Evolutionary conservation across 2,329 filamentous ascomycete genomes (phyloP).

Genomic region (Hymenoscyphus fructigenus): DNA sequence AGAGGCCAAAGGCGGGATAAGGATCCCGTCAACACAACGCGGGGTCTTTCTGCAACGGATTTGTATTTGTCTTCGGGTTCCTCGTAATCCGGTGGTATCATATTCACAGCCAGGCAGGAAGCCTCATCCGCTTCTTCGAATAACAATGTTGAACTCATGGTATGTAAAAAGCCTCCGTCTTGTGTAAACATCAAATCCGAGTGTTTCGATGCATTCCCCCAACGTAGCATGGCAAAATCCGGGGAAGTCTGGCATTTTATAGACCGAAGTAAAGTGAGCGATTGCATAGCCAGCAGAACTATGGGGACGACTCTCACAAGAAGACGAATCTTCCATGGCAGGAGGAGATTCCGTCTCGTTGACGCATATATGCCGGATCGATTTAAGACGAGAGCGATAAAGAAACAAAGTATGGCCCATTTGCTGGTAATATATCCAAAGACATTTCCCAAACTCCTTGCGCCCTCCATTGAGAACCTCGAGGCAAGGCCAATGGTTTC

Average conservation of each 20-base stretch:
- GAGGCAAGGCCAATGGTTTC: conserved; percentile 44
- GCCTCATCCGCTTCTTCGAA: conserved; percentile 71
- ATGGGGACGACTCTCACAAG: conserved; percentile 71
- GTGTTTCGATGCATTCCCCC: conserved; percentile 64
- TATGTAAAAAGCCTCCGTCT: conserved; percentile 68
- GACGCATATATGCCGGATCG: conserved; percentile 92
- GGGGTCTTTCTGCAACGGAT: conserved; percentile 13
- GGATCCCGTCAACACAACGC: conserved; percentile 56
- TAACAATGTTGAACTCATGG: conserved; percentile 68
- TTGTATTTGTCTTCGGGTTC: conserved; percentile 40
- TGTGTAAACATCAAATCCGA: conserved; percentile 70
- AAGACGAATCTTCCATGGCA: conserved; percentile 72
- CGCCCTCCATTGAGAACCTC: conserved; percentile 56
- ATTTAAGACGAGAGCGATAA: conserved; percentile 84
- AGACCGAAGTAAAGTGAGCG: conserved; percentile 70
- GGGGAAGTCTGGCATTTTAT: conserved; percentile 90
- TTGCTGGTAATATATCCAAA: conserved; percentile 89
- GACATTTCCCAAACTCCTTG: conserved; percentile 76
- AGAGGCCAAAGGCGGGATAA: conserved; percentile 74
- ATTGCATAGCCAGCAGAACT: conserved; percentile 66
- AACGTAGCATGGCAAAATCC: conserved; percentile 66
- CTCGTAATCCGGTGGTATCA: conserved; percentile 58
- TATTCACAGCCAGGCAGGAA: conserved; percentile 73
- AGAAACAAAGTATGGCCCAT: conserved; percentile 87
- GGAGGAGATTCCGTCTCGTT: conserved; percentile 73